phyloP scores from a whole-genome alignment of 441 rosid genomes.

The Adansonia rubrostipa region DNA sequence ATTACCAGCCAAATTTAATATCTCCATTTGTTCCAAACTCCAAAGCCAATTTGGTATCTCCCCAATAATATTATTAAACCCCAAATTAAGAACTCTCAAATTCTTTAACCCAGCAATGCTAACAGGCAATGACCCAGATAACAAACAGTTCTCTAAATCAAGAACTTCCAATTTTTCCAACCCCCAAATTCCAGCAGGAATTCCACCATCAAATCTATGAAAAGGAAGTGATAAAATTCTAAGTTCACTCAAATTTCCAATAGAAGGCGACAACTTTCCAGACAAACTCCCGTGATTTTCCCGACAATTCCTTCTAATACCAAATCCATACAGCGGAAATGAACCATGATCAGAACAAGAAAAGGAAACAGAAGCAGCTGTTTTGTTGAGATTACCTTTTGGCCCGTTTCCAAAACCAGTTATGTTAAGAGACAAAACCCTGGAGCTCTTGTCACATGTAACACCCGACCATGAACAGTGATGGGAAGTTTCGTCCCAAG shows the following conservation, averaged over 20 bases:
- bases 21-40: constrained; percentile 36
- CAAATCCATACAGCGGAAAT: constrained; percentile 54
- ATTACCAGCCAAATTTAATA: constrained; percentile 60
- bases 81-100: constrained; percentile 58
- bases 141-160: constrained; percentile 67
- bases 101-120: constrained; percentile 43
- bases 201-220: constrained; percentile 58
- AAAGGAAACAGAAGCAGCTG: constrained; percentile 27
- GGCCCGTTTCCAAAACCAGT: constrained; percentile 42
- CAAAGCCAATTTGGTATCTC: constrained; percentile 46
- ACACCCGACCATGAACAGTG: constrained; percentile 77
- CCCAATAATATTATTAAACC: constrained; percentile 52
- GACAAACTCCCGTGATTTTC: constrained; percentile 45
- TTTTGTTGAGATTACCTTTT: constrained; percentile 36
- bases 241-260: constrained; percentile 58
- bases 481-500: constrained; percentile 54
- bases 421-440: constrained; percentile 68
- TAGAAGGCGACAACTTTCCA: constrained; percentile 56
- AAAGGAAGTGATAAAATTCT: constrained; percentile 75
- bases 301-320: constrained; percentile 56
- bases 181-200: constrained; percentile 65
- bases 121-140: constrained; percentile 51
- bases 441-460: constrained; percentile 53
- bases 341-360: constrained; percentile 46
- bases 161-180: constrained; percentile 67